phyloP scores from a whole-genome alignment of 495 filamentous ascomycete species.

The Cercophora newfieldiana region DNA sequence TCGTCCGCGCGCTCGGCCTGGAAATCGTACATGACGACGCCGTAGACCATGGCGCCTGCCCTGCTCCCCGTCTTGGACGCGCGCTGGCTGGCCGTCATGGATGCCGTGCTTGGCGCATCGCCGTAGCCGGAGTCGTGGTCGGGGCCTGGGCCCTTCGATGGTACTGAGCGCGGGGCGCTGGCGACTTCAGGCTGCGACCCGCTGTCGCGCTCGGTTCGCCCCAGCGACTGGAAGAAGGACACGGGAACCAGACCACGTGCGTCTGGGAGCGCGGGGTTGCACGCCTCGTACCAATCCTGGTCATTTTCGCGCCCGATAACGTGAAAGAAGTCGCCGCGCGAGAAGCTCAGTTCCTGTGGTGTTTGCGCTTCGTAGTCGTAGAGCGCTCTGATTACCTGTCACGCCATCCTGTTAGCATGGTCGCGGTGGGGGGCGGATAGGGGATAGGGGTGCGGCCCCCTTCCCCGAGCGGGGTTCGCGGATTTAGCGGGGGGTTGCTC shows the following conservation, averaged over 20 bases:
- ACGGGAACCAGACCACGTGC: slow-evolving; percentile 92
- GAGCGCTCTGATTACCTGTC: slow-evolving; percentile 91
- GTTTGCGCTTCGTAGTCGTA: slow-evolving; percentile 85
- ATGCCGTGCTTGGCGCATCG: slow-evolving; percentile 51
- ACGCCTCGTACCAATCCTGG: slow-evolving; percentile 95
- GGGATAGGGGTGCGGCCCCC: background rate
- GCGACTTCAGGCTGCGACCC: slow-evolving; percentile 65
- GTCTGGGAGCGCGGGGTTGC: slow-evolving; percentile 87
- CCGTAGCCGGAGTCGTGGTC: slow-evolving; percentile 81
- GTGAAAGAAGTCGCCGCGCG: slow-evolving; percentile 95
- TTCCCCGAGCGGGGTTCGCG: background rate
- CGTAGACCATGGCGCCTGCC: slow-evolving; percentile 89
- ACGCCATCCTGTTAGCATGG: slow-evolving; percentile 31
- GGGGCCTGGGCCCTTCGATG: slow-evolving; percentile 42
- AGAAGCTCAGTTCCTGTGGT: slow-evolving; percentile 82
- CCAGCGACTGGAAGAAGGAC: slow-evolving; percentile 85
- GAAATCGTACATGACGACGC: slow-evolving; percentile 96
- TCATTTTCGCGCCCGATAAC: slow-evolving; percentile 97
- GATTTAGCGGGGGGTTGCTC: background rate
- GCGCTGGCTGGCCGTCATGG: slow-evolving; percentile 41
- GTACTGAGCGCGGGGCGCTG: slow-evolving; percentile 50
- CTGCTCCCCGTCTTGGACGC: slow-evolving; percentile 58
- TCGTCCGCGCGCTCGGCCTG: slow-evolving; percentile 93
- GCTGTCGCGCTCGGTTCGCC: slow-evolving; percentile 86
- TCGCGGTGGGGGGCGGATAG: background rate